Base-by-base conservation (phyloP, 768 basidiomycete genomes). In the Phallus indusiatus region DNA sequence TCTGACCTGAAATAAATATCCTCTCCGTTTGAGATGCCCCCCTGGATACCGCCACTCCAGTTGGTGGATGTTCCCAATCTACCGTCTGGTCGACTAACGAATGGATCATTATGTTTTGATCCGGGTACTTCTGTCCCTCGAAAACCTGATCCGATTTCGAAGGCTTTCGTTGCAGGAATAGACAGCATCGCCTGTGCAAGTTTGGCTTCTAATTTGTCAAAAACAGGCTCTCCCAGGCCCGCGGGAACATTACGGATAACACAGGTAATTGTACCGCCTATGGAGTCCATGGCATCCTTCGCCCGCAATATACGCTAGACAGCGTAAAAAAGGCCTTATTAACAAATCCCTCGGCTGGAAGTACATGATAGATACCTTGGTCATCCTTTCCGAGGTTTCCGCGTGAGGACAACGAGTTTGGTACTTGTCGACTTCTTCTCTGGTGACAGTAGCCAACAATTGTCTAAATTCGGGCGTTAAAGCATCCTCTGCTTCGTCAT, bases 181-280 rank as follows among this genome's bases (percentile, higher is more conserved):
- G 94, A 96, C 55, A 99, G 81, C 95, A 99, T 98, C 8, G 96
- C 96, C 69, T 98, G 96, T 12, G 82, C 95, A 61, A 99, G 85
- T 62, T 82, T 82, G 18, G 96, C 96, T 73, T 96, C 95, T 71
- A 98, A 87, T 73, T 98, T 98, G 81, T 99, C 94, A 72, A 99
- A 98, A 54, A 91, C 88, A 55, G 96, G 96, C 72, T 98, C 96
- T 53, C 96, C 96, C 28, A 98, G 82, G 8, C 96, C 96, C 18
- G 86, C 74, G 50, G 96, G 96, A 1, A 87, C 84, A 58, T 86
- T 84, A 48, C 95, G 88, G 65, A 99, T 89, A 42, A 98, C 90
- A 70, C 96, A 98, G 59, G 93, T 98, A 56, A 98, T 84, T 1
- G 91, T 95, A n/a, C 96, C 96, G 54, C 96, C 96, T 63, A 99